These are phyloP conservation scores for Flaveria bidentis DNA, from an alignment of 129 eudicot genomes.

Conservation along the genomic window DNA sequence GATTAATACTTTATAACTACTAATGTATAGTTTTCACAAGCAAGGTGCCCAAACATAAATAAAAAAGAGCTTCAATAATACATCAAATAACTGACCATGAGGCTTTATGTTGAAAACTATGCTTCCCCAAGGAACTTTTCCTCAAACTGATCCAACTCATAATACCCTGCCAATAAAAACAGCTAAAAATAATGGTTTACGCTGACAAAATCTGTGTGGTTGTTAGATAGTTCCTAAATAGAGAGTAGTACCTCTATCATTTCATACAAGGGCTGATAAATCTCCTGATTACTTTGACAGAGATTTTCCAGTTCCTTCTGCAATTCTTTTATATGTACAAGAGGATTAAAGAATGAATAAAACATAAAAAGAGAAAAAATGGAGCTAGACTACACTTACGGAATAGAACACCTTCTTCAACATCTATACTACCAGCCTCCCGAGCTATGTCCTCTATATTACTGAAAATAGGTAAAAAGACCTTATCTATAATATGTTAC, in stretches of 20 bases:
- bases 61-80: conserved; percentile 1
- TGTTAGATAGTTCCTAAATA: conserved; percentile 1
- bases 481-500: background rate
- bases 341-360: conserved; percentile 18
- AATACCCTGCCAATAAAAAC: conserved; percentile 54
- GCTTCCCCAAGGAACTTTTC: conserved; percentile 60
- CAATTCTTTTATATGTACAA: conserved; percentile 54
- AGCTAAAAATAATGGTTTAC: conserved; percentile 10
- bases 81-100: conserved; percentile 54
- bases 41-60: conserved; percentile 18
- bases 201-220: conserved; percentile 14
- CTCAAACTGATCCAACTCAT: conserved; percentile 65
- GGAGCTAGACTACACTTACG: conserved; percentile 51
- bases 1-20: conserved; percentile 1
- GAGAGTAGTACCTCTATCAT: conserved; percentile 62
- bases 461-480: conserved; percentile 42
- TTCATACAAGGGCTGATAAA: conserved; percentile 73
- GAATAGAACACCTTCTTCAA: conserved; percentile 64
- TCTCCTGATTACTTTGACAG: conserved; percentile 40
- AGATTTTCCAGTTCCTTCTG: conserved; percentile 68
- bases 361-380: background rate
- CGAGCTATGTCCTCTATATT: conserved; percentile 94
- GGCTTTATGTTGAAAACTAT: conserved; percentile 70
- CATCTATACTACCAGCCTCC: conserved; percentile 82
- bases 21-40: conserved; percentile 6